Base-by-base conservation (phyloP, 306 rosid genomes). In the Prunus mume region DNA sequence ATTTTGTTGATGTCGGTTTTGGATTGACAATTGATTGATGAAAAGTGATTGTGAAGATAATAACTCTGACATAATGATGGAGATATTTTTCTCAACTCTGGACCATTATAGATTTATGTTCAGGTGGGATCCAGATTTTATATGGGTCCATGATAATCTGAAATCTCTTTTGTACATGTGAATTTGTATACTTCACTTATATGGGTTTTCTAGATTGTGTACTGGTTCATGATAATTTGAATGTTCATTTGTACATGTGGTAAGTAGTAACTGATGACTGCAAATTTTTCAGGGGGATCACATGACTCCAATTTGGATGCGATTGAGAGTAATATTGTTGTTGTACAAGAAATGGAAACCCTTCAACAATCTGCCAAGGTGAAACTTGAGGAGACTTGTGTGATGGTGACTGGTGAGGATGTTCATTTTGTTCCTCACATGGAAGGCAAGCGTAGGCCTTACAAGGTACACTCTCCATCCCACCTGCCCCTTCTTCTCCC, bases 341-440 rank as follows among this genome's bases (percentile, higher is more conserved):
- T 34, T 34, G 86, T 80, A 64, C 76, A 76, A 30, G 85, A 79
- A 69, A 64, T 65, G 19, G 78, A 80, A 72, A 82, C 72, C 72
- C 34, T 46, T 54, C 84, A 69, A 74, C 79, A 79, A 75, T 72
- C 55, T 60, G 76, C 75, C 34, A 60, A 68, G 55, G 30, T 15
- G 68, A 87, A 85, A 82, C 87, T 89, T 2, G 92, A 89, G 57
- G 93, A 92, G 79, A 80, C 91, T 68, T 90, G 96, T 81, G 87
- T 95, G 65, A 25, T 94, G 76, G 93, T 94, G 73, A 84, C 74
- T 45, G 84, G 56, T 78, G 89, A 85, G 61, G 96, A 89, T 34
- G 73, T 86, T 71, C 83, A 50, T 65, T 82, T 74, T 68, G 78
- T 79, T 71, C 81, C 82, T 22, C 83, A 68, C 5, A 46, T 32